Percentiles rank a stretch among this genome's conserved stretches.
Evolutionary conservation across 495 filamentous ascomycete species (phyloP).

Genomic region (Neurospora sp.): DNA sequence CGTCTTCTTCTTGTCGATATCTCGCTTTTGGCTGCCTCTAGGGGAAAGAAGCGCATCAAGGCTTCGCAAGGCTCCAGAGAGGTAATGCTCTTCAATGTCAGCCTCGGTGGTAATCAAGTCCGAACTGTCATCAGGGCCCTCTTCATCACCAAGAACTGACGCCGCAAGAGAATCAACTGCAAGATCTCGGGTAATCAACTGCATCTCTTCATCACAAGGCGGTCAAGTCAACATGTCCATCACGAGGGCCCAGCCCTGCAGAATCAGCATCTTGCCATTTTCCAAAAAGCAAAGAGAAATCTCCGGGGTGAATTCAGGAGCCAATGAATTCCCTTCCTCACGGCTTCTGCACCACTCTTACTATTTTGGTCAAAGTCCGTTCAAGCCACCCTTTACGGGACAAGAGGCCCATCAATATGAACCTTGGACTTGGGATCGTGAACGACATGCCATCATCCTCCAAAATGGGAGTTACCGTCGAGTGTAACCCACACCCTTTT

Average conservation of each 20-base stretch:
- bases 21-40: neutral
- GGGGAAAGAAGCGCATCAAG: neutral
- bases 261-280: neutral
- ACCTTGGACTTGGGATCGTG: neutral
- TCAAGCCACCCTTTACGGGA: neutral
- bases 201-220: neutral
- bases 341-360: neutral
- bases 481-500: neutral
- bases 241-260: neutral
- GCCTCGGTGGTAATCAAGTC: neutral
- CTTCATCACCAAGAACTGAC: neutral
- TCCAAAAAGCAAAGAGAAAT: neutral
- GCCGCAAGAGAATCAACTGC: neutral
- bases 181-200: neutral
- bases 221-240: neutral
- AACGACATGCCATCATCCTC: neutral
- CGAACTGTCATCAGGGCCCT: neutral
- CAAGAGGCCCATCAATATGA: neutral
- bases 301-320: neutral
- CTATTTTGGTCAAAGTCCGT: neutral
- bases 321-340: neutral
- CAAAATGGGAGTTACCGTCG: neutral
- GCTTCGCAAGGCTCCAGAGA: neutral
- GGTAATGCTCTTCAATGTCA: neutral
- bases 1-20: neutral